Evolutionary conservation across 805 yeast genomes (phyloP).

Genomic region (Ogataea neopini): DNA sequence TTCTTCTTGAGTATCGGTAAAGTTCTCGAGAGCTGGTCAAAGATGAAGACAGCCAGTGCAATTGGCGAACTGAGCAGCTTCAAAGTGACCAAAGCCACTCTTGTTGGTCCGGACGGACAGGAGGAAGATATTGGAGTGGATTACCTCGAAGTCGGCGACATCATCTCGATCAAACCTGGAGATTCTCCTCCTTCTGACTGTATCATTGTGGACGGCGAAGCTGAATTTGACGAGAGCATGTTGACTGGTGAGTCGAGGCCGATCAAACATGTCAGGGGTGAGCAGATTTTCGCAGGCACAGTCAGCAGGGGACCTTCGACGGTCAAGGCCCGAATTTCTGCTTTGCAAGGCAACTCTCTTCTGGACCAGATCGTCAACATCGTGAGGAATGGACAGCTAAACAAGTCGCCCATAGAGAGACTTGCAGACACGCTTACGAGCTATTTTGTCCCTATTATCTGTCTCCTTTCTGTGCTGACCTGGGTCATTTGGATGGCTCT

Average conservation of each 20-base stretch:
- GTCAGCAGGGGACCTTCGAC: slow-evolving; percentile 59
- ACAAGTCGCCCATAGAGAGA: slow-evolving; percentile 72
- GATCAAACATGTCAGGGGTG: slow-evolving; percentile 57
- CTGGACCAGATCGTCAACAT: slow-evolving; percentile 69
- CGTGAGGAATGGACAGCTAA: slow-evolving; percentile 72
- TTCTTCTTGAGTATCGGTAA: slow-evolving; percentile 73
- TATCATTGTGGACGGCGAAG: slow-evolving; percentile 45
- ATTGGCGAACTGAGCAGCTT: slow-evolving; percentile 53
- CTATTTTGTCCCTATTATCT: slow-evolving; percentile 70
- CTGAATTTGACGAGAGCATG: slow-evolving; percentile 62
- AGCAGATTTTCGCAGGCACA: slow-evolving; percentile 73
- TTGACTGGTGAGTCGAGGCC: slow-evolving; percentile 65
- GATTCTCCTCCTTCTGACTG: slow-evolving; percentile 64
- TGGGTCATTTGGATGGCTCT: slow-evolving; percentile 70
- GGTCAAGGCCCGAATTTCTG: slow-evolving; percentile 53
- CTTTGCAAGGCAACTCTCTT: slow-evolving; percentile 63
- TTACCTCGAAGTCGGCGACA: slow-evolving; percentile 53
- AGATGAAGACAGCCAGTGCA: slow-evolving; percentile 66
- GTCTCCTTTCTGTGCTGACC: slow-evolving; percentile 56
- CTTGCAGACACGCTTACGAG: slow-evolving; percentile 70
- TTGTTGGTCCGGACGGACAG: slow-evolving; percentile 34
- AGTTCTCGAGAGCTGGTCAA: slow-evolving; percentile 64
- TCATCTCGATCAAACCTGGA: slow-evolving; percentile 49
- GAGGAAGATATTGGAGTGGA: slow-evolving; percentile 39
- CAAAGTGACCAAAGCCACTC: slow-evolving; percentile 50